Percentiles rank a stretch among this genome's conserved stretches.
These are phyloP conservation scores for Psilocybe mexicana DNA, from an alignment of 1,284 basidiomycete genomes.

Conservation along the genomic window DNA sequence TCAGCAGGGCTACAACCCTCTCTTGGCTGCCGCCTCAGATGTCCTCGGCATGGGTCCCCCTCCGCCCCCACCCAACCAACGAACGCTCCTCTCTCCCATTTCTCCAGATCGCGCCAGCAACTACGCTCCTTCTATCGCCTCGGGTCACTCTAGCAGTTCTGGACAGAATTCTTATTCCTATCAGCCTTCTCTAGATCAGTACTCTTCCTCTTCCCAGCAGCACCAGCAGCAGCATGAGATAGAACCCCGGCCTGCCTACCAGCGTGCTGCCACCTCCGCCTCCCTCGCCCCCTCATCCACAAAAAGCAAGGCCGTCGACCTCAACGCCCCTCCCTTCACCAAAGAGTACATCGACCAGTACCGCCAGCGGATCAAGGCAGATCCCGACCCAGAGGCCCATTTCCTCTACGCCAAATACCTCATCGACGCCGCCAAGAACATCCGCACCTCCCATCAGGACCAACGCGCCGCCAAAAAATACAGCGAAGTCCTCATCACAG, in stretches of 20 bases:
- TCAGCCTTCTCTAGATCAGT: slow-evolving; percentile 11
- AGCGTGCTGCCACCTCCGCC: slow-evolving; percentile 56
- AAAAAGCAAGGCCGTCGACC: slow-evolving; percentile 82
- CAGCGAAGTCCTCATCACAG: slow-evolving; percentile 84
- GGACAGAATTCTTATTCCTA: slow-evolving; percentile 20
- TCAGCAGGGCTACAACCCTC: slow-evolving; percentile 46
- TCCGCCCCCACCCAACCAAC: slow-evolving; percentile 28
- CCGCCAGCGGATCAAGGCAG: slow-evolving; percentile 93
- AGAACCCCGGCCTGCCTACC: slow-evolving; percentile 55
- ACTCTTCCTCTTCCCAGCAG: slow-evolving; percentile 14
- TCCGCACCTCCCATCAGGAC: slow-evolving; percentile 72
- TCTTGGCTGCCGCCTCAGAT: slow-evolving; percentile 76
- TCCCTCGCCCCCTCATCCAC: slow-evolving; percentile 63
- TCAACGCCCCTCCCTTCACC: slow-evolving; percentile 86
- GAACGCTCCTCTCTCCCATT: slow-evolving; percentile 21
- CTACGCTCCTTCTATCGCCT: slow-evolving; percentile 27
- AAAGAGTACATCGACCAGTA: slow-evolving; percentile 98
- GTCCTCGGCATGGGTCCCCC: slow-evolving; percentile 75
- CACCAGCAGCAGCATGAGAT: slow-evolving; percentile 41
- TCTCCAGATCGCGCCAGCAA: slow-evolving; percentile 19
- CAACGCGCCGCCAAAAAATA: slow-evolving; percentile 87
- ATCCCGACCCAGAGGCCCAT: slow-evolving; percentile 98
- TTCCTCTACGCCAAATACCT: slow-evolving; percentile 97
- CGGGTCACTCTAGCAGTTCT: slow-evolving; percentile 25
- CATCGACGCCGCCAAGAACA: slow-evolving; percentile 97